Evolutionary conservation across 73 alveolate species (phyloP), one percentile per base, ranked within the genome.

Genomic region (Stentor coeruleus): DNA sequence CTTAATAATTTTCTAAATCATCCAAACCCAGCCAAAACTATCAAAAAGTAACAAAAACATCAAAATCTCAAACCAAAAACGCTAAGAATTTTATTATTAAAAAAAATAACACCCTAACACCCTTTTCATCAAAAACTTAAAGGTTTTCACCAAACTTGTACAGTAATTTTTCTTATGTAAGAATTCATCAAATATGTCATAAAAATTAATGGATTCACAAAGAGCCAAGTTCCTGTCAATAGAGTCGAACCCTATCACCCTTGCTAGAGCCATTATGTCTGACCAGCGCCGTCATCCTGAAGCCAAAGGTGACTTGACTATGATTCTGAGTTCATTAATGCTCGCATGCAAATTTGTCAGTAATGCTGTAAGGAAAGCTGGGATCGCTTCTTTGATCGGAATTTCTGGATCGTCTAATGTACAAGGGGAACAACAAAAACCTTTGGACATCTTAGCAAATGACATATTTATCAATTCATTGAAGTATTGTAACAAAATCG

Each of bases 361-460:
- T 74, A 81, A 73, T 39, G 58, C 79, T 35, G 73, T 37, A 38
- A 49, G 39, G 58, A 39, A 88, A 86, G 94, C 94, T 0, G 94
- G 94, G 35, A 79, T 86, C 33, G 94, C 93, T 40, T 75, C 74
- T 81, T 88, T 88, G 73, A 82, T 60, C n/a, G 94, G 94, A 55
- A 85, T 85, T 41, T 86, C 92, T 39, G 94, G 94, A 20, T 79
- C 85, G 42, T 84, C 58, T 60, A 88, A 88, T 83, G 75, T 90
- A 58, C 75, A 85, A 35, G 94, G 93, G 3, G 91, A 84, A 41
- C 81, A 79, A 40, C 83, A 81, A 36, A 80, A 84, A 89, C 81
- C 81, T 59, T 58, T 84, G 49, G 91, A 84, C 30, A 49, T 84
- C 39, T 33, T 84, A 35, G 77, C 91, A 39, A 84, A 84, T 41